A percentile compares a stretch with the other conserved stretches of the same genome.
Conservation (phyloP, 2,329 filamentous ascomycete species). For the Mycocentrospora acerina region DNA sequence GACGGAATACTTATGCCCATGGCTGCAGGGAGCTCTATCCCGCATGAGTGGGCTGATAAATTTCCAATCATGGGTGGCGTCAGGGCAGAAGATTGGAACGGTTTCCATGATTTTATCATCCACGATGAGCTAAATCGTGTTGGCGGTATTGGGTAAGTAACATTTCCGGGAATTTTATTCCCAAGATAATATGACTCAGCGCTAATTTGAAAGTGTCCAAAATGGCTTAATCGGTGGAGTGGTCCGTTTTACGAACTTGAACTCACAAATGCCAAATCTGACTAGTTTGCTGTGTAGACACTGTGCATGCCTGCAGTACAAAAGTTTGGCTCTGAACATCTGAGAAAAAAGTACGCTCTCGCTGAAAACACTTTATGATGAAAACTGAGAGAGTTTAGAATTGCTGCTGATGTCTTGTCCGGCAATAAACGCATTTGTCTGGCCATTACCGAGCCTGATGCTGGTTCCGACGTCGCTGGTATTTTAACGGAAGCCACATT, state of each 20-base stretch:
- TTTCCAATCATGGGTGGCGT: constrained; percentile 2
- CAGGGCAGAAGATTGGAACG: constrained; percentile 1
- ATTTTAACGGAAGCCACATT: not conserved
- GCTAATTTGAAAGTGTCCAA: not conserved
- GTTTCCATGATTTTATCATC: constrained; percentile 6
- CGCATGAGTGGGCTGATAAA: not conserved
- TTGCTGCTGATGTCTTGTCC: constrained; percentile 2
- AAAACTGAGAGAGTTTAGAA: not conserved
- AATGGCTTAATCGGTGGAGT: constrained; percentile 1
- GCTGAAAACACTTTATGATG: not conserved
- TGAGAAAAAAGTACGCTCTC: too few relatives aligned
- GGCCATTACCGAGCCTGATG: constrained; percentile 6
- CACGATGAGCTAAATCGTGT: constrained; percentile 2
- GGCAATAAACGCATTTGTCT: not conserved
- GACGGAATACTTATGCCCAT: constrained; percentile 1
- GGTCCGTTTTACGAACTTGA: too few relatives aligned
- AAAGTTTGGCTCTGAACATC: constrained; percentile 2
- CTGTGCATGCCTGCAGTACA: constrained; percentile 1
- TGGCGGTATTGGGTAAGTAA: constrained; percentile 5
- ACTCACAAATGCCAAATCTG: too few relatives aligned
- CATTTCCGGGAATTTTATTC: not conserved
- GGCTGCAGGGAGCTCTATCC: constrained; percentile 1
- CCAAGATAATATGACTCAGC: not conserved
- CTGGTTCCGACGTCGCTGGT: constrained; percentile 1
- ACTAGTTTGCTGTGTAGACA: too few relatives aligned